Evolutionary conservation across 192 early-diverging fungal species (phyloP), one percentile per base, ranked within the genome.

Genomic region (Linnemannia elongata): DNA sequence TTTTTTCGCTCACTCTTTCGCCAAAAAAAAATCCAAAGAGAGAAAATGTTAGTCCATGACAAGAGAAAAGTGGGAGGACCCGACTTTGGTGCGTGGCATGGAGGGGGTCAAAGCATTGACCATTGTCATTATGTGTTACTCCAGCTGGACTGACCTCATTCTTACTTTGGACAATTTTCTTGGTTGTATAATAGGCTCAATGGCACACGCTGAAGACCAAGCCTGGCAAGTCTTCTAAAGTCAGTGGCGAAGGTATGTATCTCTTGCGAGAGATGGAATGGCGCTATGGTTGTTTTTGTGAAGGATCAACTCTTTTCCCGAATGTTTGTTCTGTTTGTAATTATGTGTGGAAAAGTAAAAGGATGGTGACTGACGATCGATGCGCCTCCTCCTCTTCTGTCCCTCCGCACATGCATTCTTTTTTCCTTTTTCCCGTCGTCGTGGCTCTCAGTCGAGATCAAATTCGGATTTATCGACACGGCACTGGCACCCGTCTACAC

Each of bases 141-240:
- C n/a, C 60, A 66, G 27, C 2, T 66, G 30, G 60, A 66, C 60
- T 66, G 60, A 66, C 60, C 60, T 66, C 60, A 66, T 66, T 15
- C 30, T 66, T 66, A 33, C 36, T 42, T 72, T 72, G 70, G 70
- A n/a, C 38, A 57, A 36, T 60, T 27, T 66, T 33, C 18, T 52
- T 20, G 49, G 18, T 76, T 18, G 44, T 49, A 66, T 47, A 18
- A 20, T 79, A 92, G 89, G 27, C 89, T 12, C 82, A 76, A 82
- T 91, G 90, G 89, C 85, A 86, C 83, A 54, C 78, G 13, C 74
- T 91, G 13, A 60, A 24, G 17, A 42, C 80, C 6, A 33, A 63
- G 5, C 85, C 85, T 5, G 85, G 76, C n/a, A 81, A 81, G 79
- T 74, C 75, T 7, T 39, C 71, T 1, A 81, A 81, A 9, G 63